phyloP scores from a whole-genome alignment of 1,284 basidiomycete genomes.

The Volvariella surrecta region DNA sequence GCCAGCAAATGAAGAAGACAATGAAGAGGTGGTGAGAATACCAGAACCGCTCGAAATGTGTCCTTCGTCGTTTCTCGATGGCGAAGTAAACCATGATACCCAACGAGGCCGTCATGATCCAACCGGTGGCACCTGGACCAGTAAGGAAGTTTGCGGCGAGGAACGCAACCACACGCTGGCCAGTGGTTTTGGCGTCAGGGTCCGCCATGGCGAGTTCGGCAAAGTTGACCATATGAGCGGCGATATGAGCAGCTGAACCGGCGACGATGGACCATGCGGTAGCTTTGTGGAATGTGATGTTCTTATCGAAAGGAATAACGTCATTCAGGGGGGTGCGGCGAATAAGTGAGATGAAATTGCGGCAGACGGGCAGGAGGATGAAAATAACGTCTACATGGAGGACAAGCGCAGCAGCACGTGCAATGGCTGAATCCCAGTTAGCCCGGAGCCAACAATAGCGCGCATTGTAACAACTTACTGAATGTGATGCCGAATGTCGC shows the following conservation, averaged over 20 bases:
- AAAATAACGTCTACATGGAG: conserved; percentile 84
- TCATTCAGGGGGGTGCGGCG: conserved; percentile 76
- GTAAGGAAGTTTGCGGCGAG: conserved; percentile 72
- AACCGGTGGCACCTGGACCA: conserved; percentile 86
- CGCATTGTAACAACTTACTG: conserved; percentile 40
- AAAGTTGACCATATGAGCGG: conserved; percentile 79
- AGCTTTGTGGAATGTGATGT: conserved; percentile 82
- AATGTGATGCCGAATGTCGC: conserved; percentile 66
- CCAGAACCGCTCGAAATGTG: conserved; percentile 82
- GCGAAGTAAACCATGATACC: conserved; percentile 78
- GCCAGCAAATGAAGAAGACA: conserved; percentile 86
- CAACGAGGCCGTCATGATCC: conserved; percentile 77
- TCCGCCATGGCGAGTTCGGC: conserved; percentile 55
- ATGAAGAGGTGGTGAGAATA: conserved; percentile 86
- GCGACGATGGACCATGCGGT: conserved; percentile 82
- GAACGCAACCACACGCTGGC: conserved; percentile 57
- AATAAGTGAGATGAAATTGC: conserved; percentile 82
- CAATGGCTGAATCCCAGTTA: conserved; percentile 46
- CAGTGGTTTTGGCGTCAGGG: conserved; percentile 39
- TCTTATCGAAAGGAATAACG: conserved; percentile 86
- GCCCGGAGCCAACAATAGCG: not conserved
- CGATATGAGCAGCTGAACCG: conserved; percentile 64
- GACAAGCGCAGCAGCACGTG: conserved; percentile 77
- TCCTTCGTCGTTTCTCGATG: conserved; percentile 65
- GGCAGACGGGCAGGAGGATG: conserved; percentile 86